Base-by-base conservation (phyloP, 257 asterid species). In the Scutellaria minor region DNA sequence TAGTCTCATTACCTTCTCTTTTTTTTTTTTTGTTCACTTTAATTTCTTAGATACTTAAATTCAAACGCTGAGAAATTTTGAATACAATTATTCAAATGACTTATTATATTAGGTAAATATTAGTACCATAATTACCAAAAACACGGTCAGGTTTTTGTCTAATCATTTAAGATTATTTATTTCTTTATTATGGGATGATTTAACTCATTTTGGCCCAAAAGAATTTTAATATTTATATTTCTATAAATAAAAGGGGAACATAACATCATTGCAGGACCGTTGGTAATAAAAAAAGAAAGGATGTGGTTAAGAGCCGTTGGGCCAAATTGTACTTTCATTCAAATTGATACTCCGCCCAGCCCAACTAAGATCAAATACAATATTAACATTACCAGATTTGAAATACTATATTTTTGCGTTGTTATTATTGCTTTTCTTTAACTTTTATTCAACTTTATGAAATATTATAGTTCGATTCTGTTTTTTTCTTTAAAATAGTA, bases 201-300 rank as follows among this genome's bases (percentile, higher is more conserved):
- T 9, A 10, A 37, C 1, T 20, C 0, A 71, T 15, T 45, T 22
- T 2, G 73, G 70, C 66, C 73, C 73, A 64, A 60, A 31, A 15
- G 45, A 24, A 11, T 35, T 35, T 0, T 27, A 40, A 7, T 24
- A 54, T 37, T 2, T 31, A 31, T 2, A 31, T 24, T 24, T 24
- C 27, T 24, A 31, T 31, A 31, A 31, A 31, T 31, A 31, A 31
- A 27, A 31, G 37, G 0, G 37, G 3, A 31, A 31, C 37, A 31
- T 31, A 72, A 41, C 71, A 78, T 78, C 45, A 78, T 78, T 67
- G 64, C 66, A 52, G 59, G 82, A 78, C 76, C 82, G 76, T 78
- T 78, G 54, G 12, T 4, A 45, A 15, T 50, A 70, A 4, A 2
- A 44, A 13, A 45, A 10, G 42, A 24, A 4, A 44, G 11, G 58